Conservation (phyloP, 1,284 basidiomycete genomes). For the Fomitiporia mediterranea region DNA sequence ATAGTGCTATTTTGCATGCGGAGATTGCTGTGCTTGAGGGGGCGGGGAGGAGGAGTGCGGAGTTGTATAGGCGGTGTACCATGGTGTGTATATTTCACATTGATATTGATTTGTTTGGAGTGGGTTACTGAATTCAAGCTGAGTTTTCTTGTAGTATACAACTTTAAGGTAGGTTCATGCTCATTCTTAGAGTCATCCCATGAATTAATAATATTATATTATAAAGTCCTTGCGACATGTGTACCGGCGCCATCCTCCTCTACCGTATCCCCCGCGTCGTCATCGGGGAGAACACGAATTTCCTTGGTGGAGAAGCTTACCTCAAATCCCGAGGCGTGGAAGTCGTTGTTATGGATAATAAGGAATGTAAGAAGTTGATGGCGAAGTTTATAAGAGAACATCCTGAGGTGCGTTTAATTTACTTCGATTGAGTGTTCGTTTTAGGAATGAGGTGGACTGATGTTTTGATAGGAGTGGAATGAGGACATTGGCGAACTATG, state of each 20-base stretch:
- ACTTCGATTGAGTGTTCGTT: background rate
- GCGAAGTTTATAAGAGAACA: slow-evolving; percentile 42
- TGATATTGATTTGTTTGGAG: too few species aligned
- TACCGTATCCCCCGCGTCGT: slow-evolving; percentile 59
- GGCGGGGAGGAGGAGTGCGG: slow-evolving; percentile 42
- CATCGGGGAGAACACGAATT: slow-evolving; percentile 53
- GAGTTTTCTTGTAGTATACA: slow-evolving; percentile 33
- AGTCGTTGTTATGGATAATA: slow-evolving; percentile 37
- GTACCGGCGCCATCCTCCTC: slow-evolving; percentile 53
- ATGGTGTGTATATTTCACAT: slow-evolving; percentile 36
- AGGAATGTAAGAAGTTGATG: slow-evolving; percentile 16
- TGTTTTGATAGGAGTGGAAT: slow-evolving; percentile 42
- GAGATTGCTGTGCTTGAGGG: slow-evolving; percentile 51
- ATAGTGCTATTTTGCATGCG: slow-evolving; percentile 49
- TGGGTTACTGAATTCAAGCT: background rate
- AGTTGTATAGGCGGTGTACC: slow-evolving; percentile 42
- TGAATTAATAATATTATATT: background rate
- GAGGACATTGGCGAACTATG: slow-evolving; percentile 49
- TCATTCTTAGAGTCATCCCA: background rate
- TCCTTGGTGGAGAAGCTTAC: slow-evolving; percentile 45
- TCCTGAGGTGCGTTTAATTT: slow-evolving; percentile 39
- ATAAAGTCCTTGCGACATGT: slow-evolving; percentile 56
- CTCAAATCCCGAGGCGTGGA: slow-evolving; percentile 47
- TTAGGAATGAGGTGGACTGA: background rate
- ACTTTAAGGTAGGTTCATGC: slow-evolving; percentile 42